phyloP scores from a whole-genome alignment of 106 monocot genomes.

The Hemerocallis citrina region DNA sequence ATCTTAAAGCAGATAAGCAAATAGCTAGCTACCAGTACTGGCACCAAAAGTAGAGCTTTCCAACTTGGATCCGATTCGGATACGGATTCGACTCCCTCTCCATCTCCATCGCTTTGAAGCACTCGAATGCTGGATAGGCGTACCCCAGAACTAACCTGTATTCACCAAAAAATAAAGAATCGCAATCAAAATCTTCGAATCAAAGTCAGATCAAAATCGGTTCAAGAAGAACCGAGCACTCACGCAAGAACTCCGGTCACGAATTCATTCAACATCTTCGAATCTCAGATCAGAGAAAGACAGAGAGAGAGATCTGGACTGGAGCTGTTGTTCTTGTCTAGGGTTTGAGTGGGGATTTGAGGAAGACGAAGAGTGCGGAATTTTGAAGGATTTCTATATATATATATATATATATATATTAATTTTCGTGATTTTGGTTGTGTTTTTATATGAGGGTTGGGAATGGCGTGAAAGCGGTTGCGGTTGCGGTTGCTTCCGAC shows the following conservation, averaged over 20 bases:
- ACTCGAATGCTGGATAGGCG: conserved; percentile 71
- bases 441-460: not conserved
- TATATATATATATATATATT: too few relatives aligned
- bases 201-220: too few relatives aligned
- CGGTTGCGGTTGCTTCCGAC: not conserved
- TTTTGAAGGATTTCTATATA: too few relatives aligned
- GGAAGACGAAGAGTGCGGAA: too few relatives aligned
- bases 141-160: conserved; percentile 71
- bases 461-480: not conserved
- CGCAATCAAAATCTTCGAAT: too few relatives aligned
- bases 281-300: not conserved
- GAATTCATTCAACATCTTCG: conserved; percentile 13
- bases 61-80: conserved; percentile 12
- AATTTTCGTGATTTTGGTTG: too few relatives aligned
- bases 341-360: too few relatives aligned
- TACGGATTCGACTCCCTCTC: too few relatives aligned
- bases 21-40: conserved; percentile 72
- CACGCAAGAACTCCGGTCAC: conserved; percentile 9
- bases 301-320: too few relatives aligned
- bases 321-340: too few relatives aligned
- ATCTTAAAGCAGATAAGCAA: not conserved
- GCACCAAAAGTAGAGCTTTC: conserved; percentile 72
- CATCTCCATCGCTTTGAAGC: conserved; percentile 68
- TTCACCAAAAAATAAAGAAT: too few relatives aligned
- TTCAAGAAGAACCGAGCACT: not conserved